Base-by-base conservation (phyloP, 352 stramenopile species). In the Phytophthora megakarya region DNA sequence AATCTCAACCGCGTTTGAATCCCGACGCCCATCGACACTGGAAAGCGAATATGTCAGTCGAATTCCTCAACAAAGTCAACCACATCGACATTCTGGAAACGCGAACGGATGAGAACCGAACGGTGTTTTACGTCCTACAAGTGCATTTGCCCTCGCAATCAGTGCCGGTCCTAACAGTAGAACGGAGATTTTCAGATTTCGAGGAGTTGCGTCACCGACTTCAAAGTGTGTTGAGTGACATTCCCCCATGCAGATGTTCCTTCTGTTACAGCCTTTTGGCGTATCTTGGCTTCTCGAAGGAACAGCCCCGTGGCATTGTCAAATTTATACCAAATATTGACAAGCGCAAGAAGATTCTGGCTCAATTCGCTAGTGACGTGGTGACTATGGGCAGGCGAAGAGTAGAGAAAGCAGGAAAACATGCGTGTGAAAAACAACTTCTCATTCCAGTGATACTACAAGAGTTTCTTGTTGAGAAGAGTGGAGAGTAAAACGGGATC, bases 171-270 rank as follows among this genome's bases (percentile, higher is more conserved):
- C 28, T 60, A 21, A 45, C 28, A 16, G 60, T 86, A 49, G 62
- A 80, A 61, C 74, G 70, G 18, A 67, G 76, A 22, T 88, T 81
- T 61, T 81, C 79, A 11, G 72, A 82, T 0, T 86, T 88, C 40
- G 61, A 64, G 15, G 32, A 68, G 16, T 52, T 89, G 16, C 73
- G 75, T 35, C 37, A 76, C 3, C 54, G 73, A 4, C 52, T 81
- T 10, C 53, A 50, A 40, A 26, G 11, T 8, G 71, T 39, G 40
- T 44, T 59, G 60, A 75, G 44, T 38, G 47, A 49, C 32, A 55
- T 73, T 30, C 69, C 61, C n/a, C 67, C 73, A 38, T 80, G 69
- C 58, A 39, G 56, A 16, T 88, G 79, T 37, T 55, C 56, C 10
- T 86, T 80, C 63, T 88, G 79, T 52, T 67, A 78, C 47, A 63